Percentiles rank a stretch among this genome's conserved stretches.
phyloP scores from a whole-genome alignment of 2,329 filamentous ascomycete species.

The Pseudocercospora pini-densiflorae region DNA sequence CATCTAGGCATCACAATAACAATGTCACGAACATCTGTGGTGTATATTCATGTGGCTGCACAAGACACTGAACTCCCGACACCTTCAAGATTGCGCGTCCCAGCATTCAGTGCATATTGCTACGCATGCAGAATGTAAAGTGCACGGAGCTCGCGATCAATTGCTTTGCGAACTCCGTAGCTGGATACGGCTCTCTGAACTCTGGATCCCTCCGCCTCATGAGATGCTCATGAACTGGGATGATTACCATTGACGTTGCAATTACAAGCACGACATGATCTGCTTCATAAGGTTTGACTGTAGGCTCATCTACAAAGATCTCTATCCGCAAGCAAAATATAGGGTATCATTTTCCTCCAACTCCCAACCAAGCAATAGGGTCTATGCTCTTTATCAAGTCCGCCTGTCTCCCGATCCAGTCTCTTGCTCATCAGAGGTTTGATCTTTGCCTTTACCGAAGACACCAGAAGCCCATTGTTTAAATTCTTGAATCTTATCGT shows the following conservation, averaged over 20 bases:
- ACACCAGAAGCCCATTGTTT: slow-evolving; percentile 40
- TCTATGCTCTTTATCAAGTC: neutral
- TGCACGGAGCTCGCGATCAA: too few relatives aligned
- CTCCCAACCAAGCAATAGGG: neutral
- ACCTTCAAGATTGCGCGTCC: too few relatives aligned
- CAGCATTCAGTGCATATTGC: too few relatives aligned
- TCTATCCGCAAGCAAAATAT: neutral
- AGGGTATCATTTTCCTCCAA: neutral
- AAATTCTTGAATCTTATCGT: slow-evolving; percentile 36
- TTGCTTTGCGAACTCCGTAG: too few relatives aligned
- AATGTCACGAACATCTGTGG: neutral
- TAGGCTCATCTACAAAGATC: neutral
- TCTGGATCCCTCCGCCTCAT: too few relatives aligned
- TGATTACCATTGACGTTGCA: too few relatives aligned
- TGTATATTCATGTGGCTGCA: neutral
- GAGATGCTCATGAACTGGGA: too few relatives aligned
- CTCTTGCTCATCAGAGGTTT: neutral
- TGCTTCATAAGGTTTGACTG: too few relatives aligned
- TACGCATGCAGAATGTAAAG: too few relatives aligned
- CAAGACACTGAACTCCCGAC: neutral
- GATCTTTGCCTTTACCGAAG: slow-evolving; percentile 26
- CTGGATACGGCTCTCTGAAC: too few relatives aligned
- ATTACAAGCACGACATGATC: too few relatives aligned
- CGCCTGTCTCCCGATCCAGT: neutral
- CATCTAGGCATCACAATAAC: neutral